phyloP scores from a whole-genome alignment of 352 stramenopile genomes.

The Phytophthora citricola region DNA sequence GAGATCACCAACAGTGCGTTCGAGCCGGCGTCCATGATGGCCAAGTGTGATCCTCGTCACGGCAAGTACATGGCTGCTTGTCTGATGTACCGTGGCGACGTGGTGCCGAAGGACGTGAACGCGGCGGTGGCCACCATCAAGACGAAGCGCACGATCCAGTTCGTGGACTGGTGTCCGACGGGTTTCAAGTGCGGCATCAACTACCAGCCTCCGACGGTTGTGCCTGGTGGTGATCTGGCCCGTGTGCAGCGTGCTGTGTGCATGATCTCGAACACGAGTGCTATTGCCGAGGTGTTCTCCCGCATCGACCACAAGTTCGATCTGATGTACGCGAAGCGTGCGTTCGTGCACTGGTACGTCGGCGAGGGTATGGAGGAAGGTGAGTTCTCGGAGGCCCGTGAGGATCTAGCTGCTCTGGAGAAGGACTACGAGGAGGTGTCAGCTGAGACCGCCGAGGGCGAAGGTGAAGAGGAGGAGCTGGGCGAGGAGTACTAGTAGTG shows the following conservation, averaged over 20 bases:
- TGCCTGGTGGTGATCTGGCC: conserved; percentile 96
- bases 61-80: conserved; percentile 99
- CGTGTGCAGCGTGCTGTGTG: conserved; percentile 98
- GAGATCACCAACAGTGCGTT: conserved; percentile 99
- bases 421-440: conserved; percentile 79
- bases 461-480: conserved; percentile 95
- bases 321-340: conserved; percentile 99
- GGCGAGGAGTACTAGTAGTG: conserved; percentile 91
- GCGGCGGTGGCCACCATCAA: conserved; percentile 97
- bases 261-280: conserved; percentile 99
- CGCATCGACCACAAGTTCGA: conserved; percentile 99
- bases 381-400: conserved; percentile 99
- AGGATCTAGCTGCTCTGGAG: conserved; percentile 77
- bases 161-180: conserved; percentile 98
- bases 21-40: conserved; percentile 98
- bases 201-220: conserved; percentile 97
- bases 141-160: conserved; percentile 98
- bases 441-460: conserved; percentile 96
- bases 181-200: conserved; percentile 97
- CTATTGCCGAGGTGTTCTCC: conserved; percentile 98
- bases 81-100: conserved; percentile 97
- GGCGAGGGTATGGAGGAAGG: conserved; percentile 99
- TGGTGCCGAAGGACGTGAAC: conserved; percentile 95
- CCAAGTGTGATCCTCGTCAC: conserved; percentile 98
- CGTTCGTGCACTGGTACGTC: conserved; percentile 99